Conservation (phyloP, 164 flowering plant species). For the Vitis amurensis region DNA sequence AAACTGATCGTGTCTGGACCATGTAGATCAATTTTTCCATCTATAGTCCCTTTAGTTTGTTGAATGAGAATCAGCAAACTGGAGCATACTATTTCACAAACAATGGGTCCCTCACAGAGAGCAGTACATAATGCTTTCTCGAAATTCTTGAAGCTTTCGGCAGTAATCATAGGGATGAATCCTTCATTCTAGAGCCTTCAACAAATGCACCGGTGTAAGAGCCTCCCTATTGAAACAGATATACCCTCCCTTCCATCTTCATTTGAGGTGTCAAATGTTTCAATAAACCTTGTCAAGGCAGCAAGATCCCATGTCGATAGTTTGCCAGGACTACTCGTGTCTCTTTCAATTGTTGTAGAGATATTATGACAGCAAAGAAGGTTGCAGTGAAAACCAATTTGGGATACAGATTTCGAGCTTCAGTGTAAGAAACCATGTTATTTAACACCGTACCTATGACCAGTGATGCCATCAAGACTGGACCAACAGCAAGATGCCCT, state of each 20-base stretch:
- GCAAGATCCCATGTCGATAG: too few species aligned
- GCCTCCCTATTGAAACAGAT: too few species aligned
- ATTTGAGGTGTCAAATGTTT: too few species aligned
- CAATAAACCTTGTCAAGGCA: too few species aligned
- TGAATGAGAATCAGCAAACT: slow-evolving; percentile 75
- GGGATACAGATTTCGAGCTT: slow-evolving; percentile 43
- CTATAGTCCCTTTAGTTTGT: slow-evolving; percentile 64
- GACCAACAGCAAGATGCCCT: slow-evolving; percentile 59
- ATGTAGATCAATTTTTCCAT: slow-evolving; percentile 24
- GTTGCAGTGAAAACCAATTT: slow-evolving; percentile 63
- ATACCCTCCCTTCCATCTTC: too few species aligned
- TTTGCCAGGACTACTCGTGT: too few species aligned
- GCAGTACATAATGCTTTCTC: slow-evolving; percentile 40
- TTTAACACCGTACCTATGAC: slow-evolving; percentile 61
- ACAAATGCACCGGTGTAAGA: too few species aligned
- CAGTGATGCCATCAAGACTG: slow-evolving; percentile 63
- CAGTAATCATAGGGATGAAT: slow-evolving; percentile 60
- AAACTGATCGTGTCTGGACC: slow-evolving; percentile 27
- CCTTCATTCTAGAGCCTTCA: too few species aligned
- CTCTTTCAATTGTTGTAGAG: too few species aligned
- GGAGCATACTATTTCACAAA: slow-evolving; percentile 77
- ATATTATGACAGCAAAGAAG: slow-evolving; percentile 42
- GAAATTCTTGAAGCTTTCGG: slow-evolving; percentile 67
- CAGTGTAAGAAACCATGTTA: slow-evolving; percentile 36
- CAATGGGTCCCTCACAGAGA: slow-evolving; percentile 59